Base-by-base conservation (phyloP, 108 stramenopile genomes). In the Mediolabrus comicus region DNA sequence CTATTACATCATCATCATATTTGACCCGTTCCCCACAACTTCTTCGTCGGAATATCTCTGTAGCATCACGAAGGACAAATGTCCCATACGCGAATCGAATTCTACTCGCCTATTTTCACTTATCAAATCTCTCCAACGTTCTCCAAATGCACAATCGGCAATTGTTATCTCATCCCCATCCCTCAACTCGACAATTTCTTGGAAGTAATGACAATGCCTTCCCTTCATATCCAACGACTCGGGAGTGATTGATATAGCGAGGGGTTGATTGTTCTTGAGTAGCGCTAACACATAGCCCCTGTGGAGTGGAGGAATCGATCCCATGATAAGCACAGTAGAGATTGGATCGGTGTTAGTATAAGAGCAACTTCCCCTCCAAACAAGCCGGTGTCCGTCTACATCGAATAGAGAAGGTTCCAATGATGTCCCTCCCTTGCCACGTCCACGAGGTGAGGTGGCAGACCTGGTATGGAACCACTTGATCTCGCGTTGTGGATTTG, bases 141-240 rank as follows among this genome's bases (percentile, higher is more conserved):
- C 67, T 16, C 61, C 69, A 34, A 65, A 77, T 22, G 68, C 76
- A 54, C 76, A 77, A 12, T 68, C 69, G 22, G 69, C 76, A 25
- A 77, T 69, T 10, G 69, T 38, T 9, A 77, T 70, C 32, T 77
- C 76, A 54, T 77, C 76, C 24, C 67, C 69, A 58, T 69, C 62
- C 0, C 34, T 29, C 49, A 77, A 59, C 26, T 77, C 59, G 22
- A 77, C 52, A 33, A 77, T 55, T 69, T 77, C 76, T 77, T 77
- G 76, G 25, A 77, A 77, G 57, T 77, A 77, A 60, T 77, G 76
- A 39, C 76, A 77, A 60, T 77, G 76, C 17, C 76, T 43, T 46
- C 76, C 76, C 43, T 77, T 77, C 61, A 65, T 60, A 53, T 77
- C 76, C 4, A 77, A 52, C 12, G 69, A 70, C 32, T 77, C 76